Evolutionary conservation across 2,329 filamentous ascomycete genomes (phyloP), one percentile per base, ranked within the genome.

Genomic region (Rhynchosporium agropyri): DNA sequence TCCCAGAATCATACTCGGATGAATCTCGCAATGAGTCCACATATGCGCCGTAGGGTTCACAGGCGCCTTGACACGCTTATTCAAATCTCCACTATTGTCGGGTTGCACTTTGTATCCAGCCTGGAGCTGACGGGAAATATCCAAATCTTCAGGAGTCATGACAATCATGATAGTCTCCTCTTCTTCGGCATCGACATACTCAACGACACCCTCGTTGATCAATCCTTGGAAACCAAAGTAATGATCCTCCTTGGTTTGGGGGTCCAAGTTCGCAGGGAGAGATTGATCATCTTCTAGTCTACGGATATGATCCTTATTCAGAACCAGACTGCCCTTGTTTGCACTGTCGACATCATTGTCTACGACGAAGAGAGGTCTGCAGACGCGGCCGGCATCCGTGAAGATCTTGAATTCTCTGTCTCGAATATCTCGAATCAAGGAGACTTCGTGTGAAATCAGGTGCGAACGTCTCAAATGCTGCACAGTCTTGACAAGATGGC

Each of bases 111-210:
- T 78, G 67, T 87, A 83, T 53, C 89, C 89, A 53, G 83, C 80
- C 76, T 91, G 90, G 60, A 89, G 81, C 68, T 88, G 80, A 65
- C 89, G 84, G 66, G 88, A 92, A 28, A 86, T 85, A 61, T 97
- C 92, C 43, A 99, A 80, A 74, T 98, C 95, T 75, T 98, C 94
- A 0, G 95, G 95, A 0, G 92, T 96, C 94, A 99, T 99, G 76
- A 93, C 92, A 73, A 99, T 99, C 95, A 99, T 99, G 45, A 95
- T 89, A 0, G 92, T 96, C 77, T 99, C 96, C 75, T 99, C 95
- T 80, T 99, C 96, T 74, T 99, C 96, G 0, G 95, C 95, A 76
- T 99, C 95, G 10, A 99, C 85, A 73, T 97, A 98, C 75, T 99
- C 95, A 43, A 99, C 90, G 2, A 92, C 91, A 77, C 94, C 95